These are phyloP conservation scores for Acanthamoeba castellanii DNA, from an alignment of 208 protist species.

Conservation along the genomic window DNA sequence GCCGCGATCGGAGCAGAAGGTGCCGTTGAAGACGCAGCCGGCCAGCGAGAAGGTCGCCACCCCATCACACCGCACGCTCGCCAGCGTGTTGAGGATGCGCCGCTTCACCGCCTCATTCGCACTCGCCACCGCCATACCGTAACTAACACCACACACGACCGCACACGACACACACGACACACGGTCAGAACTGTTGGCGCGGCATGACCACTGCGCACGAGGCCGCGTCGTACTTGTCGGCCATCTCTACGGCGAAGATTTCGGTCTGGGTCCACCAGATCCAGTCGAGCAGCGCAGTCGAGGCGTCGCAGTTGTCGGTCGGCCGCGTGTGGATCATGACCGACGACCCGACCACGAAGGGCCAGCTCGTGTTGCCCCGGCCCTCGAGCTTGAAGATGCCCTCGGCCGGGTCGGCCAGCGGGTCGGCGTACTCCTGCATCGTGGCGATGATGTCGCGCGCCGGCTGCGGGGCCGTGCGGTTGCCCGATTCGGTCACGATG, in stretches of 20 bases:
- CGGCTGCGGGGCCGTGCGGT: not conserved
- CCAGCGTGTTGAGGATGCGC: conserved; percentile 53
- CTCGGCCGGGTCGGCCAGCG: not conserved
- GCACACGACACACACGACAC: not conserved
- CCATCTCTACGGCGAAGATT: not conserved
- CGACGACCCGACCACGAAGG: conserved; percentile 21
- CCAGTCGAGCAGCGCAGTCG: conserved; percentile 22
- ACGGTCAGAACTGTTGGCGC: too few species aligned
- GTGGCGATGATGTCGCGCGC: not conserved
- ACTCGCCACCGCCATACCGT: conserved; percentile 1
- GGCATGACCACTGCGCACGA: not conserved
- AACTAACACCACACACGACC: not conserved
- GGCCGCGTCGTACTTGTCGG: not conserved
- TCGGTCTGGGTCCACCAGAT: conserved; percentile 29
- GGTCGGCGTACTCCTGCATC: not conserved
- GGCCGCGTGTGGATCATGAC: conserved; percentile 36
- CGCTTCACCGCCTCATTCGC: not conserved
- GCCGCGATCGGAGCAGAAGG: conserved; percentile 50
- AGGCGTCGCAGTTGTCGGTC: not conserved
- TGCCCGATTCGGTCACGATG: not conserved
- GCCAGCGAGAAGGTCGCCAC: conserved; percentile 32
- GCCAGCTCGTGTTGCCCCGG: conserved; percentile 6
- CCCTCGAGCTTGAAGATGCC: conserved; percentile 17
- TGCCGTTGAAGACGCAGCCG: conserved; percentile 48
- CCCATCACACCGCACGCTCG: not conserved